phyloP scores from a whole-genome alignment of 1,139 yeast species.

The Pichia sp. region DNA sequence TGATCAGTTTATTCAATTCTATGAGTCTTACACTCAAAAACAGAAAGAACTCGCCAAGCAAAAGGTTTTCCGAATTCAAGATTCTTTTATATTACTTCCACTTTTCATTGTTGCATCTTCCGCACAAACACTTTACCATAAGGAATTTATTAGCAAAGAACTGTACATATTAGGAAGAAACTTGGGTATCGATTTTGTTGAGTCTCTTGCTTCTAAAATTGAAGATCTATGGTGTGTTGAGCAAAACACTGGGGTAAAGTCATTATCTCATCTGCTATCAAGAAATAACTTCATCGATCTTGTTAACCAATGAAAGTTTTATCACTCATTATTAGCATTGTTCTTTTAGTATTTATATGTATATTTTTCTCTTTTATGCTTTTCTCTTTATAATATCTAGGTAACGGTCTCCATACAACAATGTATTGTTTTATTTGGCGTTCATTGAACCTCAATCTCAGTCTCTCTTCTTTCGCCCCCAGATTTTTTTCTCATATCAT shows the following conservation, averaged over 20 bases:
- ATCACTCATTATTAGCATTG: no score
- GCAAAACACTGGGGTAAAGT: slow-evolving; percentile 7
- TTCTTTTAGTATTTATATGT: no score
- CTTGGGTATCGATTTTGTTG: slow-evolving; percentile 16
- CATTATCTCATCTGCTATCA: slow-evolving; percentile 16
- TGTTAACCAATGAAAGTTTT: slow-evolving; percentile 3
- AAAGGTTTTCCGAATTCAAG: slow-evolving; percentile 10
- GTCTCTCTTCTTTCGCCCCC: no score
- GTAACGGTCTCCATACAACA: no score
- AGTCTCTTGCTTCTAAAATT: slow-evolving; percentile 18
- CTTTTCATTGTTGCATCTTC: slow-evolving; percentile 30
- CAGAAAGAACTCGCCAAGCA: neutral
- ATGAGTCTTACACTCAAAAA: slow-evolving; percentile 12
- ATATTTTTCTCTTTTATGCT: neutral
- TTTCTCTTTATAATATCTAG: neutral
- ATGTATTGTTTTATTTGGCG: no score
- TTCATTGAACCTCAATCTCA: no score
- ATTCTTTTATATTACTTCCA: slow-evolving; percentile 20
- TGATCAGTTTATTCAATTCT: slow-evolving; percentile 24
- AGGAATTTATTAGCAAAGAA: slow-evolving; percentile 24
- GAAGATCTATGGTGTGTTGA: slow-evolving; percentile 27
- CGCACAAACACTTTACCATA: slow-evolving; percentile 21
- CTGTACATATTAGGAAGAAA: slow-evolving; percentile 19
- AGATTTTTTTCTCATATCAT: no score
- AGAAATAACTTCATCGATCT: slow-evolving; percentile 16